Evolutionary conservation across 176 grass and related monocot genomes (phyloP), one percentile per base, ranked within the genome.

Genomic region (Phoenix roebelenii): DNA sequence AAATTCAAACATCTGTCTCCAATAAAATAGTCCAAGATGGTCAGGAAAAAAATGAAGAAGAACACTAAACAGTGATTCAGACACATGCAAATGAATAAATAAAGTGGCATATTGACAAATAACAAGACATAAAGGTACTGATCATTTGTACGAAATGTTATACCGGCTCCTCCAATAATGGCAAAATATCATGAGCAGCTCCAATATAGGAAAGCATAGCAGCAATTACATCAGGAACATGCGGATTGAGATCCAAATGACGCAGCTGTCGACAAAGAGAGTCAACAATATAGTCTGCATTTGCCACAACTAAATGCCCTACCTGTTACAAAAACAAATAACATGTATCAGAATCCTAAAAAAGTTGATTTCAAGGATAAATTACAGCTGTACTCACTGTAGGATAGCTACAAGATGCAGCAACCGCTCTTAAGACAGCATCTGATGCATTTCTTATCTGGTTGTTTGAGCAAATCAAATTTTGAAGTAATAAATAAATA

Each of bases 111-210:
- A 14, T 44, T 44, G 35, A 44, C 1, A 44, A 12, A 12, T 44
- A 44, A 9, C 35, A 44, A 44, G 35, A 44, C 12, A 44, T 44
- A 44, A 44, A 44, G 35, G 35, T 44, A 14, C 35, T 12, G 35
- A 44, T 28, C 20, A 9, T 63, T 62, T 52, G 52, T 49, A 73
- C 32, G 50, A 30, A 39, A 29, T 35, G 60, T 25, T 72, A 79
- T 96, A 96, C 92, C 79, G 87, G 87, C 68, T 97, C 92, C 76
- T 91, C 92, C 75, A 97, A 66, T 63, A 97, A 84, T 64, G 92
- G 87, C 52, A 97, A 74, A 78, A 97, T 87, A 74, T 91, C 86
- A 77, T 16, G 78, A 77, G 92, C 85, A 82, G 87, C 75, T 63
- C 92, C 92, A 63, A 97, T 85, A 67, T 87, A 91, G 75, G 75